phyloP scores from a whole-genome alignment of 306 rosid genomes.

The Cicer judaicum region DNA sequence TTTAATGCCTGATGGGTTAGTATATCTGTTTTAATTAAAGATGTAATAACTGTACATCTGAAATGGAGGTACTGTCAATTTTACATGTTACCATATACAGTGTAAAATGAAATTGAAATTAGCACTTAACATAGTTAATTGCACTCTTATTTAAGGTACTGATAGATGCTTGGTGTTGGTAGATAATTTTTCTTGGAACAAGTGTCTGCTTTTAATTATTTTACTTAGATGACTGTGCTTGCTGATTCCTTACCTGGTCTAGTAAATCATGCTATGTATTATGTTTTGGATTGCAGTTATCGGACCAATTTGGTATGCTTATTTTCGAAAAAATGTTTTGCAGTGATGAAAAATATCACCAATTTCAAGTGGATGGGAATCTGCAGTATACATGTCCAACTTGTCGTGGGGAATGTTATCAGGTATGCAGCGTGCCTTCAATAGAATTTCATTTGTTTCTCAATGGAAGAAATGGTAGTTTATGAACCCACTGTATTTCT shows the following conservation, averaged over 20 bases:
- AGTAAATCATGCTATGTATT: background rate
- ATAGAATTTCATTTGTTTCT: background rate
- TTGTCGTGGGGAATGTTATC: conserved; percentile 95
- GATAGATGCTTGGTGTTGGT: conserved; percentile 14
- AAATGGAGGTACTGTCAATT: conserved; percentile 24
- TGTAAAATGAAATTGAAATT: conserved; percentile 21
- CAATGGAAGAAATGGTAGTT: conserved; percentile 11
- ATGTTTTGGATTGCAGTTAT: conserved; percentile 20
- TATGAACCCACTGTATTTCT: conserved; percentile 7
- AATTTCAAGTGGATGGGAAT: conserved; percentile 92
- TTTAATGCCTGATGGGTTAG: conserved; percentile 6
- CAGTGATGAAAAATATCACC: conserved; percentile 93
- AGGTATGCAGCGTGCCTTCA: conserved; percentile 60
- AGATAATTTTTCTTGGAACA: conserved; percentile 16
- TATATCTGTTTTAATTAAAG: conserved; percentile 22
- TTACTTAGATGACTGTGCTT: conserved; percentile 20
- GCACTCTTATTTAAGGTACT: conserved; percentile 28
- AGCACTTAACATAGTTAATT: background rate
- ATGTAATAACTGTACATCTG: conserved; percentile 2
- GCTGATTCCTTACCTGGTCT: conserved; percentile 11
- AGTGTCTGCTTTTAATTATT: conserved; percentile 21
- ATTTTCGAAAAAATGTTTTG: conserved; percentile 44
- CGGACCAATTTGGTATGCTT: conserved; percentile 38
- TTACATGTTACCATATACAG: background rate
- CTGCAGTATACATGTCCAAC: conserved; percentile 93